Base-by-base conservation (phyloP, 2,329 filamentous ascomycete species). In the Monilinia vaccinii-corymbosi region DNA sequence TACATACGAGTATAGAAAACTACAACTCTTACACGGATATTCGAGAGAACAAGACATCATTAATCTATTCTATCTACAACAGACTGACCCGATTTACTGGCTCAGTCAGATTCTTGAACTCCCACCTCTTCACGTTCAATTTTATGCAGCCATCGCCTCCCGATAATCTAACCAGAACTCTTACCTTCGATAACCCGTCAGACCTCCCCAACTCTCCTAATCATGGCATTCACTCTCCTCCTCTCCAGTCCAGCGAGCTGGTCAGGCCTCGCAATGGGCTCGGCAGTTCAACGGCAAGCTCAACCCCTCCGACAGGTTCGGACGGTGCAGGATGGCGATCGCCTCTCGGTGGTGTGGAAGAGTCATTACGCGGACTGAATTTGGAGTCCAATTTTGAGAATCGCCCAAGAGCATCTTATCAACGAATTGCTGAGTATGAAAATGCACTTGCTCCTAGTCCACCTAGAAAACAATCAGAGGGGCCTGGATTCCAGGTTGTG, bases 81-180 rank as follows among this genome's bases (percentile, higher is more conserved):
- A 68, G 70, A 70, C 70, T 71, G 70, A 71, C 69, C 70, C 69
- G 68, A 68, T 48, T 62, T 56, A 59, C 68, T 68, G 70, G 71
- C 65, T 71, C 70, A 72, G 71, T 72, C 71, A 67, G 63, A 61
- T 32, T 48, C 60, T 46, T 45, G 47, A 62, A 48, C 36, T 14
- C 58, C 61, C 45, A 61, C 44, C 50, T 63, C 51, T 59, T 58
- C 34, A 66, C 70, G 73, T 72, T 72, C 72, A 78, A 74, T 82
- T 86, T 80, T 83, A 86, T 86, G 83, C 83, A 85, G 77, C 77
- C 76, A 80, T 80, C 79, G 78, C 76, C 76, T 65, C 70, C 70
- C 68, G 75, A 78, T 72, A 75, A 70, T 78, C 74, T 75, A 73
- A 71, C 75, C 74, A 71, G 71, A 66, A 70, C 69, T 69, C 72